Conservation (phyloP, 371 early-diverging fungal species). For the Lichtheimia ornata region DNA sequence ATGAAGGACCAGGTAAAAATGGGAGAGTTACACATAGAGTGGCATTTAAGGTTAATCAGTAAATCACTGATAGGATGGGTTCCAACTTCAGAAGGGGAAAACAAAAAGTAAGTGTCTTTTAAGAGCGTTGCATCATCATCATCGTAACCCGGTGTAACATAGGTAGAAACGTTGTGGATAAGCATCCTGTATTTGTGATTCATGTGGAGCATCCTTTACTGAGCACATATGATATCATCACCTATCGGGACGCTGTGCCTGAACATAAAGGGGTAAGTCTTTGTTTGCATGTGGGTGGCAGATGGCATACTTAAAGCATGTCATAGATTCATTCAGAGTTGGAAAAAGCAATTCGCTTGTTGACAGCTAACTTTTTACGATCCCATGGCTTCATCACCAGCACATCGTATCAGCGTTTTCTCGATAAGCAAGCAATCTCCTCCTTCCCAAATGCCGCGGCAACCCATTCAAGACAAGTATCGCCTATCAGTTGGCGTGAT, state of each 20-base stretch:
- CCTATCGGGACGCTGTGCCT: slow-evolving; percentile 9
- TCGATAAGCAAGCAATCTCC: background rate
- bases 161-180: slow-evolving; percentile 20
- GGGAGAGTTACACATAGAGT: too few species aligned
- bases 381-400: slow-evolving; percentile 8
- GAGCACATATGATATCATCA: slow-evolving; percentile 43
- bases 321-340: slow-evolving; percentile 6
- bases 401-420: slow-evolving; percentile 2
- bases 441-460: background rate
- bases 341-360: slow-evolving; percentile 1
- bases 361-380: slow-evolving; percentile 12
- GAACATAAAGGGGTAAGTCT: background rate
- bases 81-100: background rate
- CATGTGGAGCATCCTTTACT: slow-evolving; percentile 38
- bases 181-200: slow-evolving; percentile 57
- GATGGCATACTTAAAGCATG: background rate
- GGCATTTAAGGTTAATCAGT: too few species aligned
- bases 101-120: too few species aligned
- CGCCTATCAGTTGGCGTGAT: too few species aligned
- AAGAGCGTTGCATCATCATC: too few species aligned
- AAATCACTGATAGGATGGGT: too few species aligned
- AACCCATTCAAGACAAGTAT: background rate
- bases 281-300: too few species aligned
- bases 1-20: background rate
- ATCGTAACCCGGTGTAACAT: too few species aligned